phyloP scores from a whole-genome alignment of 192 early-diverging fungal species.

The Podila epicladia region DNA sequence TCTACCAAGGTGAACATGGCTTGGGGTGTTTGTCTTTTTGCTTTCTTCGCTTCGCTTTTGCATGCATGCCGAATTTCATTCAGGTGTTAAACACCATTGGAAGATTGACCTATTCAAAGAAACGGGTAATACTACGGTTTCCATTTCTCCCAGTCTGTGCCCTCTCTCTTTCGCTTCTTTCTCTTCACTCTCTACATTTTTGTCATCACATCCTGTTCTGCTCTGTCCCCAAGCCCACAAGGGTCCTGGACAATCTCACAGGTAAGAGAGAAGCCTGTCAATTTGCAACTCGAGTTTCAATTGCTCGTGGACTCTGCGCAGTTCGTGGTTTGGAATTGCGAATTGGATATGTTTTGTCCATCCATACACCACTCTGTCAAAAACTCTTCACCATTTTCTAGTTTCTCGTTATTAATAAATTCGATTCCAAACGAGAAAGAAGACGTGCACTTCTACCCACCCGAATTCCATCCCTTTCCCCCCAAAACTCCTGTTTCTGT shows the following conservation, averaged over 20 bases:
- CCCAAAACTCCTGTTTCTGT: too few species aligned
- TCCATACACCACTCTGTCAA: too few species aligned
- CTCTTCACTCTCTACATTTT: background rate
- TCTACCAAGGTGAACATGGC: too few species aligned
- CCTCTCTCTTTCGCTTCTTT: background rate
- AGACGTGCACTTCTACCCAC: too few species aligned
- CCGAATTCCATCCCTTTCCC: too few species aligned
- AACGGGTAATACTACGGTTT: too few species aligned
- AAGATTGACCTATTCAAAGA: background rate
- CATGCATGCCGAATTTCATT: background rate
- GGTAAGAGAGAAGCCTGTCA: too few species aligned
- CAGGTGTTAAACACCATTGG: background rate
- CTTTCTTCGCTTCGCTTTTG: background rate
- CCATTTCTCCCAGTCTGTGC: conserved; percentile 2
- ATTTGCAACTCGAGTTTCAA: too few species aligned
- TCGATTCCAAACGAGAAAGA: background rate
- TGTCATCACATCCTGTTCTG: background rate
- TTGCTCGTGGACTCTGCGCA: too few species aligned
- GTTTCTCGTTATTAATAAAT: background rate
- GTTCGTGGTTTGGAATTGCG: too few species aligned
- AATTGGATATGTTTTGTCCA: too few species aligned
- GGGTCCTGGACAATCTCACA: too few species aligned
- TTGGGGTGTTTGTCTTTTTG: background rate
- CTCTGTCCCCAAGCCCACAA: background rate
- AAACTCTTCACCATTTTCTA: background rate